A percentile compares a stretch with the other conserved stretches of the same genome.
phyloP scores from a whole-genome alignment of 2,329 filamentous ascomycete species.

The Cadophora malorum region DNA sequence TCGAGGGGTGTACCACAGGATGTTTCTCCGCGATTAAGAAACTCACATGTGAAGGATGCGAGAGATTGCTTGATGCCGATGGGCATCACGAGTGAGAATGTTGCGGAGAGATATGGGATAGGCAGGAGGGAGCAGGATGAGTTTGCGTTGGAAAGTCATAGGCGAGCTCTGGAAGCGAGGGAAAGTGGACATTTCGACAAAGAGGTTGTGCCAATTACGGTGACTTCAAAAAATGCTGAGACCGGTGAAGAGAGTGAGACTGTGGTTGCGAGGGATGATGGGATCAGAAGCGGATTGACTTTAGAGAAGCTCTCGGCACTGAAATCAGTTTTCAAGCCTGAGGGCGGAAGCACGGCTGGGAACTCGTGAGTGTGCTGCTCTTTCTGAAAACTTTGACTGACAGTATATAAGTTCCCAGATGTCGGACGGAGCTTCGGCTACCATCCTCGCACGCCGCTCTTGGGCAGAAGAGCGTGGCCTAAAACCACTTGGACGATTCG shows the following conservation, averaged over 20 bases:
- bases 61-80: conserved; percentile 73
- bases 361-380: conserved; percentile 50
- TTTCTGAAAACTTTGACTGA: neutral
- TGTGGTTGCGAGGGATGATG: conserved; percentile 65
- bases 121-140: conserved; percentile 65
- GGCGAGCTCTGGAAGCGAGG: conserved; percentile 64
- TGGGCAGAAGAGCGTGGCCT: conserved; percentile 66
- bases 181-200: conserved; percentile 63
- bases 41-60: conserved; percentile 61
- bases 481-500: conserved; percentile 68
- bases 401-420: conserved; percentile 56
- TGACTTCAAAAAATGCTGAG: conserved; percentile 49
- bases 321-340: conserved; percentile 68
- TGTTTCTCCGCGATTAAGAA: conserved; percentile 64
- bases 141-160: conserved; percentile 66
- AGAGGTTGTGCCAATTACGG: conserved; percentile 68
- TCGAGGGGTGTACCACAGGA: conserved; percentile 66
- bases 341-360: conserved; percentile 67
- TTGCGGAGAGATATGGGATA: conserved; percentile 66
- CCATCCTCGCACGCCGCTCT: conserved; percentile 67
- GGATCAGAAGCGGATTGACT: conserved; percentile 63
- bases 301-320: conserved; percentile 64
- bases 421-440: conserved; percentile 68
- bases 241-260: conserved; percentile 50
- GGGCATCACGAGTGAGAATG: conserved; percentile 72